Evolutionary conservation across 2,329 filamentous ascomycete species (phyloP), one percentile per base, ranked within the genome.

Genomic region (Alternaria ventricosa): DNA sequence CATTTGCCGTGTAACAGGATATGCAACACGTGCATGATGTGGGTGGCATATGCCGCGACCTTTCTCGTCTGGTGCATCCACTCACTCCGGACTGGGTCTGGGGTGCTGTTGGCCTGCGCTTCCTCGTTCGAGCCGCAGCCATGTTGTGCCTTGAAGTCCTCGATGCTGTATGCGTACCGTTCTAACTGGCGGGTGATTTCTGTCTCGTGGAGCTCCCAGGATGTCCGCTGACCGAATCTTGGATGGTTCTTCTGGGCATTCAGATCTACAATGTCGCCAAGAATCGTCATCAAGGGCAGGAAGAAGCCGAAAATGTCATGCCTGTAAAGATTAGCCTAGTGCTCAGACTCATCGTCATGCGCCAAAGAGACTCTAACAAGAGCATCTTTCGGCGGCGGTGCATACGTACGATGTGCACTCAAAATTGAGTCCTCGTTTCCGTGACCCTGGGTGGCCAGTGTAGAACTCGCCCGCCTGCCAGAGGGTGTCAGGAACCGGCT

Each of bases 271-370:
- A 97, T 94, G 77, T 96, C 94, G 57, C 94, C 94, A 22, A 97
- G 86, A 58, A 97, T 97, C 2, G 93, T 93, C 94, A 97, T 97
- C 54, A 97, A 82, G 2, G 94, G 94, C 28, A 97, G 81, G 82
- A 97, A 97, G 79, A 94, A 97, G 53, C 93, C 94, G 76, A 95
- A 97, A 74, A 97, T 92, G 79, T 92, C 91, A 80, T 96, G 92
- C 23, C 66, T 68, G 23, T 25, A 45, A 23, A 9, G 22, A 53
- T 68, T 33, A 68, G 66, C 51, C 49, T 25, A n/a, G 44, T 30
- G 28, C 23, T 20, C 20, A 23, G 44, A 15, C 20, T 23, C 45
- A 22, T 41, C 36, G 30, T 8, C 6, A 6, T 23, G 12, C 9
- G 25, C 18, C n/a, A 11, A 49, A 49, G 55, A 22, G 20, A 27